phyloP scores from a whole-genome alignment of 805 yeast species.

The Candida qinlingensis region DNA sequence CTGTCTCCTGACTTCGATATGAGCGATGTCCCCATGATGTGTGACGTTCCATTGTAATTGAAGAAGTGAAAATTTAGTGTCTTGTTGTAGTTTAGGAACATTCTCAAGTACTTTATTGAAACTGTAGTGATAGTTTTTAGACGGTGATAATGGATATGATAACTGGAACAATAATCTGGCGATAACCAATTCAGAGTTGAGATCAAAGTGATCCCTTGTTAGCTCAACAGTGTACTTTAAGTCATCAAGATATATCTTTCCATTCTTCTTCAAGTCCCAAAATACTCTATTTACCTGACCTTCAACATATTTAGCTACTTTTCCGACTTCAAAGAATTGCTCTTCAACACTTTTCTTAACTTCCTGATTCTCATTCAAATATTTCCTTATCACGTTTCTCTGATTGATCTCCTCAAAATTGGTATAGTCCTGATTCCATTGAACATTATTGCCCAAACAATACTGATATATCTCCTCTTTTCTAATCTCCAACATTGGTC shows the following conservation, averaged over 20 bases:
- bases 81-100: constrained; percentile 8
- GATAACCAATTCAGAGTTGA: constrained; percentile 16
- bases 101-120: constrained; percentile 14
- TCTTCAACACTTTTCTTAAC: constrained; percentile 10
- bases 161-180: constrained; percentile 24
- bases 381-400: constrained; percentile 50
- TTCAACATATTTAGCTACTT: constrained; percentile 17
- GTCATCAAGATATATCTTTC: not conserved
- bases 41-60: constrained; percentile 20
- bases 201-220: constrained; percentile 12
- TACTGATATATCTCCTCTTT: constrained; percentile 43
- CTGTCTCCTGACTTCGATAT: constrained; percentile 14
- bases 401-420: constrained; percentile 47
- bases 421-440: constrained; percentile 71
- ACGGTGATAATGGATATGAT: constrained; percentile 26
- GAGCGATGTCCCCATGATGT: not conserved
- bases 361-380: constrained; percentile 13
- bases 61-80: constrained; percentile 17
- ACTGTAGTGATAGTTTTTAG: constrained; percentile 20
- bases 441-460: constrained; percentile 35
- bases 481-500: constrained; percentile 48
- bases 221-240: constrained; percentile 15
- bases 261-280: not conserved
- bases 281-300: constrained; percentile 8
- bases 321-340: constrained; percentile 18